Conservation (phyloP, 2,329 filamentous ascomycete genomes). For the Claviceps sp. region DNA sequence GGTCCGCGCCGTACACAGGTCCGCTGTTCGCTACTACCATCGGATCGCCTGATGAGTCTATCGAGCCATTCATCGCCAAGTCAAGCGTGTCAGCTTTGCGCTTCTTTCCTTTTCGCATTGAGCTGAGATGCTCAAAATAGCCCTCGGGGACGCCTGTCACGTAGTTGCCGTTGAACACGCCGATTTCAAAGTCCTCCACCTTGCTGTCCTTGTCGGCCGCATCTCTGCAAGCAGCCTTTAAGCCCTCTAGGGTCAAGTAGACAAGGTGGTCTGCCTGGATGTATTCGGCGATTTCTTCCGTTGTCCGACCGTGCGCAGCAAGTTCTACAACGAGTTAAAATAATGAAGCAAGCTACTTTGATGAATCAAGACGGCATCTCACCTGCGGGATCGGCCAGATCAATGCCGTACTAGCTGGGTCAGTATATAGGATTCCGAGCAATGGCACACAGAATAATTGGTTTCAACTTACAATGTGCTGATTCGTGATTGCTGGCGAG, state of each 20-base stretch:
- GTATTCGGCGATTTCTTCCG: constrained; percentile 21
- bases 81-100: not conserved
- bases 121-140: constrained; percentile 73
- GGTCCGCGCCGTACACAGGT: not conserved
- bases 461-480: constrained; percentile 61
- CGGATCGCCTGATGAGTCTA: not conserved
- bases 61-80: not conserved
- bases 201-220: constrained; percentile 39
- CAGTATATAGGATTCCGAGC: not conserved
- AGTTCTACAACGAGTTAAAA: constrained; percentile 18
- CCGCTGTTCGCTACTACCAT: not conserved
- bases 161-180: constrained; percentile 84
- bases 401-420: constrained; percentile 28
- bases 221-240: constrained; percentile 67
- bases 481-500: constrained; percentile 68
- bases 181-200: constrained; percentile 64
- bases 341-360: not conserved
- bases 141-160: constrained; percentile 63
- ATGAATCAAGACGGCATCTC: not conserved
- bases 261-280: constrained; percentile 8
- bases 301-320: constrained; percentile 26
- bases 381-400: constrained; percentile 25
- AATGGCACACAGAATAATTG: not conserved
- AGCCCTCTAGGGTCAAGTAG: constrained; percentile 15
- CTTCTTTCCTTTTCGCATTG: constrained; percentile 38